These are phyloP conservation scores for Phaeosphaeriaceae sp. DNA, from an alignment of 2,329 filamentous ascomycete genomes.

Conservation along the genomic window DNA sequence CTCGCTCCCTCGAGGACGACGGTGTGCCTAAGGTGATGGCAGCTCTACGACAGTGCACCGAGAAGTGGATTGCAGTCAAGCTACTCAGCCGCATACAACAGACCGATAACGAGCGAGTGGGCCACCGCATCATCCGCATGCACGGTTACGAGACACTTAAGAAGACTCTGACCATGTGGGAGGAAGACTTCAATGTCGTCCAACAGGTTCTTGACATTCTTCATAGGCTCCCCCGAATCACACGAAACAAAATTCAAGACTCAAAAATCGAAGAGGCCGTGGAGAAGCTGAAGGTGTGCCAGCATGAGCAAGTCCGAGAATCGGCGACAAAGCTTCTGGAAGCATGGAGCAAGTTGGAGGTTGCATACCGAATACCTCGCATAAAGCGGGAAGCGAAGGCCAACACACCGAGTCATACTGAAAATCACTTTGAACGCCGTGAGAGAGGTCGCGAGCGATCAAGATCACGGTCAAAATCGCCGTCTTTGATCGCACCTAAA, in stretches of 20 bases:
- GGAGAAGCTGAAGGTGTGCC: slow-evolving; percentile 70
- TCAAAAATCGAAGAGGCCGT: slow-evolving; percentile 92
- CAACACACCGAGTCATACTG: slow-evolving; percentile 40
- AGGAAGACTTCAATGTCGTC: slow-evolving; percentile 88
- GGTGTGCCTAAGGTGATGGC: slow-evolving; percentile 96
- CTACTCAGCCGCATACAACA: slow-evolving; percentile 86
- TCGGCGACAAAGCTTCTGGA: slow-evolving; percentile 77
- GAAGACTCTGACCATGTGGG: slow-evolving; percentile 82
- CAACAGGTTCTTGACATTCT: slow-evolving; percentile 90
- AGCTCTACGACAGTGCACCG: slow-evolving; percentile 94
- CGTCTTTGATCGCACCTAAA: slow-evolving; percentile 49
- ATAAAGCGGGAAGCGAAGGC: slow-evolving; percentile 81
- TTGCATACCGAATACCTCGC: slow-evolving; percentile 90
- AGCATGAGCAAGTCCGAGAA: slow-evolving; percentile 77
- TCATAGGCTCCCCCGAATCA: slow-evolving; percentile 86
- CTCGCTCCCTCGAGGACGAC: slow-evolving; percentile 79
- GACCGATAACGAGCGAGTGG: slow-evolving; percentile 85
- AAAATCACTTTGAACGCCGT: slow-evolving; percentile 69
- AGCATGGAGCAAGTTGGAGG: slow-evolving; percentile 87
- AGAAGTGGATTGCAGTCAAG: slow-evolving; percentile 99
- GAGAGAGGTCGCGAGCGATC: slow-evolving; percentile 59
- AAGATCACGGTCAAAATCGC: slow-evolving; percentile 58
- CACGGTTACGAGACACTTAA: slow-evolving; percentile 97
- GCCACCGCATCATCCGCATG: slow-evolving; percentile 90
- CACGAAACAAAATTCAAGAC: slow-evolving; percentile 95